Evolutionary conservation across 192 early-diverging fungal genomes (phyloP), one percentile per base, ranked within the genome.

Genomic region (Neocallimastix lanati): DNA sequence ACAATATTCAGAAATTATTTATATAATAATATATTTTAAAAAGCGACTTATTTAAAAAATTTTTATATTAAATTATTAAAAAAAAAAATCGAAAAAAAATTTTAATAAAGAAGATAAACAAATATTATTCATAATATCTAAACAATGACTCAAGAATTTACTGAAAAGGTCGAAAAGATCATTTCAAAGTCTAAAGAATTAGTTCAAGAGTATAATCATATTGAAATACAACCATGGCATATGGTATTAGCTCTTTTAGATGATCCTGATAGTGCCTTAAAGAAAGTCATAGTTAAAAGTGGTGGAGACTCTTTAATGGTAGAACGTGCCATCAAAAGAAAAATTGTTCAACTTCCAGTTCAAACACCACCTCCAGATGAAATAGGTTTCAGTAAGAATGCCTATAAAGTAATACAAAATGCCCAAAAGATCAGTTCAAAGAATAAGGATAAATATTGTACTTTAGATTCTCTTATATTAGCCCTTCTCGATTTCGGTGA

Each of bases 401-500:
- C 92, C 28, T 81, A 82, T 40, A 92, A 92, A 40, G 76, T 94
- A 28, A n/a, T n/a, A n/a, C n/a, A n/a, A n/a, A n/a, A n/a, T n/a
- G n/a, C n/a, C n/a, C n/a, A n/a, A n/a, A n/a, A n/a, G n/a, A n/a
- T n/a, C n/a, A n/a, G n/a, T 82, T 28, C 12, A 29, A 30, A 21
- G 13, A 12, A 13, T 15, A 29, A 84, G 79, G 97, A 99, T 81
- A 90, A 92, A 12, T 93, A 92, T 82, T 86, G 98, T 67, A 91
- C 94, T 12, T 86, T 97, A 21, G 96, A 98, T 84, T 95, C 96
- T 78, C 76, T 99, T 28, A 88, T 98, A 27, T 86, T 92, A 7
- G 97, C 96, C 1, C 85, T 96, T 78, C 81, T 88, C 12, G 94
- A 95, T 28, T 89, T 92, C 38, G 81, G 83, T n/a, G 89, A 92